phyloP scores from a whole-genome alignment of 1,284 basidiomycete genomes.

The Trametes pubescens region DNA sequence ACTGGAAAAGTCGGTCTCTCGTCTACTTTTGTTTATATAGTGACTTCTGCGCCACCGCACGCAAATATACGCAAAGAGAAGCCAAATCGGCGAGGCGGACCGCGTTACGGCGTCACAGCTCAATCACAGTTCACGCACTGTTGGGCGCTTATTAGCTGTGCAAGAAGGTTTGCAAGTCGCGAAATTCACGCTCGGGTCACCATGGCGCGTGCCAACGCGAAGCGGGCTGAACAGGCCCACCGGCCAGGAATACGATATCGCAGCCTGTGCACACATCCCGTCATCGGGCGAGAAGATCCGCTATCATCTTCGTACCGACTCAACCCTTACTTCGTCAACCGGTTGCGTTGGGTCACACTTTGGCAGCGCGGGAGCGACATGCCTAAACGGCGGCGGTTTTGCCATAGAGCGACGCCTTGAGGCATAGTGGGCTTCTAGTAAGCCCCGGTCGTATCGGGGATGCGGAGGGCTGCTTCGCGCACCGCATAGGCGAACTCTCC shows the following conservation, averaged over 20 bases:
- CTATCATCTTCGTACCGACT: conserved; percentile 3
- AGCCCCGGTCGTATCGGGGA: conserved; percentile 13
- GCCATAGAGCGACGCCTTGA: conserved; percentile 16
- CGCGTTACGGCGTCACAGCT: conserved; percentile 26
- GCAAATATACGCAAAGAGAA: conserved; percentile 19
- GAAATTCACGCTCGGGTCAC: conserved; percentile 31
- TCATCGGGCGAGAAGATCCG: conserved; percentile 15
- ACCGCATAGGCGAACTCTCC: neutral
- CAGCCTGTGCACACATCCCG: neutral
- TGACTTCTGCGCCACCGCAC: conserved; percentile 23
- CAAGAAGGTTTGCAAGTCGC: conserved; percentile 33
- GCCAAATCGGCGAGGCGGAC: conserved; percentile 22
- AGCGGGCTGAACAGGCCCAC: conserved; percentile 19
- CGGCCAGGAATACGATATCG: conserved; percentile 5
- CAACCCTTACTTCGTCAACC: conserved; percentile 4
- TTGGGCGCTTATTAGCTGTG: conserved; percentile 12
- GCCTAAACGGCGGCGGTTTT: conserved; percentile 10
- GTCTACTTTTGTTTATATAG: conserved; percentile 18
- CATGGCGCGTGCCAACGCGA: conserved; percentile 21
- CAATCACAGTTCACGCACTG: neutral
- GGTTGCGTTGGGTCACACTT: neutral
- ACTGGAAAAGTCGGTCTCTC: conserved; percentile 9
- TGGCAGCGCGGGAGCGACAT: conserved; percentile 9
- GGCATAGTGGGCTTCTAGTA: neutral
- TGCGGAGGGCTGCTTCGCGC: conserved; percentile 6